phyloP scores from a whole-genome alignment of 148 eudicot species.

The Arctostaphylos glauca region DNA sequence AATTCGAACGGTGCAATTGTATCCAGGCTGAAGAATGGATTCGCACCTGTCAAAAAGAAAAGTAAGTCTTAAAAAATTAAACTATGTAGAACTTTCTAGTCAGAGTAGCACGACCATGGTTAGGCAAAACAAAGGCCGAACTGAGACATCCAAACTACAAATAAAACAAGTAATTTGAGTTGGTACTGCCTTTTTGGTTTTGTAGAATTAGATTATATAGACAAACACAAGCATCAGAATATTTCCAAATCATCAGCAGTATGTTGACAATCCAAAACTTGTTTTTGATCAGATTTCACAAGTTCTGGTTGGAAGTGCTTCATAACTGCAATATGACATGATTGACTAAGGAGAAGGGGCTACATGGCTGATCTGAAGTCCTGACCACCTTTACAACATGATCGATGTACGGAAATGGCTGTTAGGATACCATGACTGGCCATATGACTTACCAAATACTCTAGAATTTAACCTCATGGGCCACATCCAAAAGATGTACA shows the following conservation, averaged over 20 bases:
- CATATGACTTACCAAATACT: not conserved
- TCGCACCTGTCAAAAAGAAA: constrained; percentile 58
- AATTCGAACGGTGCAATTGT: constrained; percentile 72
- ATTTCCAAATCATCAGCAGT: not conserved
- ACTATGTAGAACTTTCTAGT: not conserved
- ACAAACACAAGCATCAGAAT: not conserved
- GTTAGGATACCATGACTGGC: not conserved
- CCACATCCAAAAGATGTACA: not conserved
- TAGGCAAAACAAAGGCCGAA: not conserved
- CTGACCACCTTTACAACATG: not conserved
- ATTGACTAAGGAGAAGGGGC: not conserved
- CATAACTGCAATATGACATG: not conserved
- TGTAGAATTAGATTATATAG: not conserved
- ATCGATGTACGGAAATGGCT: not conserved
- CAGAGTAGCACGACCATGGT: not conserved
- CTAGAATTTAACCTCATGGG: not conserved
- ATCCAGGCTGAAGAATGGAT: constrained; percentile 74
- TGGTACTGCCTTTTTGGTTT: too few species aligned
- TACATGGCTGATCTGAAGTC: not conserved
- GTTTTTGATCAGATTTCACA: not conserved
- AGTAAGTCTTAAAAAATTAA: not conserved
- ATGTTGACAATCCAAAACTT: not conserved
- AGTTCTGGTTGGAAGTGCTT: not conserved
- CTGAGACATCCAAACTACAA: not conserved
- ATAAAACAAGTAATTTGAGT: too few species aligned